Conservation (phyloP, 1,284 basidiomycete genomes). For the Marasmius sp. region DNA sequence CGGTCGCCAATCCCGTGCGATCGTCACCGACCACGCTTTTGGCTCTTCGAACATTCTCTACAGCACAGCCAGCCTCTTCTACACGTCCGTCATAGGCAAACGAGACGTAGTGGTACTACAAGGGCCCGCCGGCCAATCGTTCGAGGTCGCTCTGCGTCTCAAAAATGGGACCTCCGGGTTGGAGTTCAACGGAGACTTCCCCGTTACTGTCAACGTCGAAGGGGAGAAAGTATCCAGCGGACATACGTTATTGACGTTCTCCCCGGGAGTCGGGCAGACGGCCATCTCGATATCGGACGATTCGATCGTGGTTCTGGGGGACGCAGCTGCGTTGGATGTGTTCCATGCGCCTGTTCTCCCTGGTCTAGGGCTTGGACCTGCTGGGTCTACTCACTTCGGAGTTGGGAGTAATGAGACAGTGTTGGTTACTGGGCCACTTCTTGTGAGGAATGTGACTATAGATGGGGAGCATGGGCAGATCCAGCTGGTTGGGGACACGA, state of each 20-base stretch:
- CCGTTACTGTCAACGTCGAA: neutral
- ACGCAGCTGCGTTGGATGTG: neutral
- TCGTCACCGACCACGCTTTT: neutral
- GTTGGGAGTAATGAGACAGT: slow-evolving; percentile 21
- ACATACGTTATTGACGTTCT: slow-evolving; percentile 5
- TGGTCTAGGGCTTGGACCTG: neutral
- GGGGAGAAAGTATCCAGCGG: neutral
- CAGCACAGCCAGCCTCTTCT: slow-evolving; percentile 4
- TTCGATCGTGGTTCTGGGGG: slow-evolving; percentile 4
- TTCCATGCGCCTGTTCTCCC: slow-evolving; percentile 5
- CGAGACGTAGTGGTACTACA: slow-evolving; percentile 3
- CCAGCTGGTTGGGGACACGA: neutral
- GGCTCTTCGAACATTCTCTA: neutral
- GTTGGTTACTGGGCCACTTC: slow-evolving; percentile 47
- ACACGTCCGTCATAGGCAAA: neutral
- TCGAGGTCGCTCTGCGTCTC: neutral
- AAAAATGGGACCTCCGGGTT: neutral
- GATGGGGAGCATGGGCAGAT: slow-evolving; percentile 12
- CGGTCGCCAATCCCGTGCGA: neutral
- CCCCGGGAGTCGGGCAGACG: neutral
- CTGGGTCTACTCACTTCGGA: neutral
- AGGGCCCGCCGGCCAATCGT: slow-evolving; percentile 3
- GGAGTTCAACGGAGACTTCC: neutral
- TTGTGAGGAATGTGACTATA: slow-evolving; percentile 45
- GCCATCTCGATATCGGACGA: neutral